Evolutionary conservation across 2,329 filamentous ascomycete genomes (phyloP).

Genomic region (Monilinia fructigena): DNA sequence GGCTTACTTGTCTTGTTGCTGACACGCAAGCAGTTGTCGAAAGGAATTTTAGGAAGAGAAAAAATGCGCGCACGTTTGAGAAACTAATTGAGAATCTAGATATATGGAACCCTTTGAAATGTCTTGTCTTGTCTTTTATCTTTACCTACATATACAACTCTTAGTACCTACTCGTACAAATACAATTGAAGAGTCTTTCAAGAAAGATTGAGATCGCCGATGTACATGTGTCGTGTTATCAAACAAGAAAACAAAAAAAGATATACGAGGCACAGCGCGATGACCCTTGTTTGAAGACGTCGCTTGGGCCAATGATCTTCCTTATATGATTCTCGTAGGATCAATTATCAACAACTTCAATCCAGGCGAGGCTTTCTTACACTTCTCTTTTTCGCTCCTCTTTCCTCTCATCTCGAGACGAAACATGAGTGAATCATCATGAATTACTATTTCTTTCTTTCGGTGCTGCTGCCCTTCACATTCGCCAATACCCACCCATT

Average conservation of each 20-base stretch:
- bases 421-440: constrained; percentile 38
- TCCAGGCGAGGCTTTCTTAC: not conserved
- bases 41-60: not conserved
- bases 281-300: constrained; percentile 17
- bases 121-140: not conserved
- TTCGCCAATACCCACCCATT: constrained; percentile 42
- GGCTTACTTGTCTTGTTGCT: not conserved
- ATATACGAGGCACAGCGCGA: not conserved
- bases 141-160: not conserved
- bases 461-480: constrained; percentile 29
- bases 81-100: not conserved
- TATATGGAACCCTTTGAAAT: not conserved
- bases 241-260: constrained; percentile 3
- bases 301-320: constrained; percentile 10
- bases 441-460: constrained; percentile 31
- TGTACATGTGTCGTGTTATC: not conserved
- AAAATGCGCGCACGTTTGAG: constrained; percentile 5
- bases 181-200: not conserved
- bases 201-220: constrained; percentile 3
- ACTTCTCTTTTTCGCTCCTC: constrained; percentile 11
- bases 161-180: not conserved
- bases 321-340: constrained; percentile 13
- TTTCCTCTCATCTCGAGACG: constrained; percentile 23
- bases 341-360: constrained; percentile 13
- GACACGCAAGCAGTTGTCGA: not conserved